Percentiles rank a stretch among this genome's conserved stretches.
These are phyloP conservation scores for Neurospora discreta DNA, from an alignment of 495 filamentous ascomycete genomes.

Conservation along the genomic window DNA sequence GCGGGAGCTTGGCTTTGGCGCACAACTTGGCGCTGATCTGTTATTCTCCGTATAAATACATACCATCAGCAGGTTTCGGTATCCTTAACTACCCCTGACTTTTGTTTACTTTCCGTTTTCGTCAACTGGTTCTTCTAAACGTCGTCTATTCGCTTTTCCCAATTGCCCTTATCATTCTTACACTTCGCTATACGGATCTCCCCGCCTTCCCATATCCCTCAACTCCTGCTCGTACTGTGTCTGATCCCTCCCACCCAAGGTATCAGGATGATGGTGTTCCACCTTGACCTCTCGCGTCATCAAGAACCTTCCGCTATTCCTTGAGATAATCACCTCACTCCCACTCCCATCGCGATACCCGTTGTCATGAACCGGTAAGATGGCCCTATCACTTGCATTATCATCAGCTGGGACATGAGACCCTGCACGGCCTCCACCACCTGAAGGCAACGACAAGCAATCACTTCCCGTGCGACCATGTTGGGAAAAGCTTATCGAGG, in stretches of 20 bases:
- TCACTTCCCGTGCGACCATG: background rate
- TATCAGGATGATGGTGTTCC: background rate
- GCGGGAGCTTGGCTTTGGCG: background rate
- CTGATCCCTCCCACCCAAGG: background rate
- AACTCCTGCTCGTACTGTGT: background rate
- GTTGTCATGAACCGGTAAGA: background rate
- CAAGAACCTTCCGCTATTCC: background rate
- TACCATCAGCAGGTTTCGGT: background rate
- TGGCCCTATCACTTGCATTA: background rate
- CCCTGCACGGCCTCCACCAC: background rate
- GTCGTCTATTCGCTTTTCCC: background rate
- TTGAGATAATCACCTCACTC: background rate
- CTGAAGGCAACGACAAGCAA: background rate
- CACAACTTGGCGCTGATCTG: background rate
- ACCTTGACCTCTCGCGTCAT: background rate
- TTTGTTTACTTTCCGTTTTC: background rate
- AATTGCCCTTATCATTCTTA: background rate
- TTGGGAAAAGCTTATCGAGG: background rate
- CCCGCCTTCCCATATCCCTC: background rate
- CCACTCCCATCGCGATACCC: background rate
- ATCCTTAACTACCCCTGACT: background rate
- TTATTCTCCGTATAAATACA: background rate
- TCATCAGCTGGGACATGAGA: background rate
- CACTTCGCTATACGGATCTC: background rate
- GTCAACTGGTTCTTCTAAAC: background rate